Conservation (phyloP, 1,284 basidiomycete genomes). For the Trichosporon asahii region DNA sequence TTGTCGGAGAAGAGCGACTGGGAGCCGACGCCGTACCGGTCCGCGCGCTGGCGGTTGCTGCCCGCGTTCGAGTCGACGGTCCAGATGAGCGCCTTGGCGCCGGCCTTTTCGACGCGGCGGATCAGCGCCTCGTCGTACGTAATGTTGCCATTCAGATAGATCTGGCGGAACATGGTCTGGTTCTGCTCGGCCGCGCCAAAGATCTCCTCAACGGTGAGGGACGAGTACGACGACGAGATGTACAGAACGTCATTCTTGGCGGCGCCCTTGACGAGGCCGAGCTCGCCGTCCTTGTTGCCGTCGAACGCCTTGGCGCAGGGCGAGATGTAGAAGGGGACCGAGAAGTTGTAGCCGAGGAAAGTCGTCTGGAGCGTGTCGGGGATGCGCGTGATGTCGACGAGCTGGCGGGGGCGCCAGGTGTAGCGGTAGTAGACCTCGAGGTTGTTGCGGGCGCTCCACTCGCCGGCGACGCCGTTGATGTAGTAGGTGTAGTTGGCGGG, state of each 20-base stretch:
- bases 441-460: slow-evolving; percentile 4
- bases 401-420: not conserved
- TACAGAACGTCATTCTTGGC: slow-evolving; percentile 44
- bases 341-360: slow-evolving; percentile 16
- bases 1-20: slow-evolving; percentile 23
- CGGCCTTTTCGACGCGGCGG: slow-evolving; percentile 50
- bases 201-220: slow-evolving; percentile 31
- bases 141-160: slow-evolving; percentile 43
- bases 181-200: slow-evolving; percentile 23
- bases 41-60: slow-evolving; percentile 21
- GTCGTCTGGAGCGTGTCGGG: not conserved
- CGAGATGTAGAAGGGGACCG: slow-evolving; percentile 52
- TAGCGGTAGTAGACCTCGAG: slow-evolving; percentile 5
- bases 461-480: slow-evolving; percentile 2
- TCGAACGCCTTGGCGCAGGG: slow-evolving; percentile 54
- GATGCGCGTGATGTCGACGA: not conserved
- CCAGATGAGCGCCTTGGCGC: slow-evolving; percentile 54
- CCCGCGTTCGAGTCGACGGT: slow-evolving; percentile 47
- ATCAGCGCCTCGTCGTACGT: slow-evolving; percentile 51
- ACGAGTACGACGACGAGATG: slow-evolving; percentile 42
- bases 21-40: slow-evolving; percentile 5
- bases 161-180: slow-evolving; percentile 39
- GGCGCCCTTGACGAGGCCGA: slow-evolving; percentile 52
- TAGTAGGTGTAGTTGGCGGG: not conserved
- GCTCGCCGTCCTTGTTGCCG: slow-evolving; percentile 56